Evolutionary conservation across 2,329 filamentous ascomycete species (phyloP).

Genomic region (Neopestalotiopsis sp.): DNA sequence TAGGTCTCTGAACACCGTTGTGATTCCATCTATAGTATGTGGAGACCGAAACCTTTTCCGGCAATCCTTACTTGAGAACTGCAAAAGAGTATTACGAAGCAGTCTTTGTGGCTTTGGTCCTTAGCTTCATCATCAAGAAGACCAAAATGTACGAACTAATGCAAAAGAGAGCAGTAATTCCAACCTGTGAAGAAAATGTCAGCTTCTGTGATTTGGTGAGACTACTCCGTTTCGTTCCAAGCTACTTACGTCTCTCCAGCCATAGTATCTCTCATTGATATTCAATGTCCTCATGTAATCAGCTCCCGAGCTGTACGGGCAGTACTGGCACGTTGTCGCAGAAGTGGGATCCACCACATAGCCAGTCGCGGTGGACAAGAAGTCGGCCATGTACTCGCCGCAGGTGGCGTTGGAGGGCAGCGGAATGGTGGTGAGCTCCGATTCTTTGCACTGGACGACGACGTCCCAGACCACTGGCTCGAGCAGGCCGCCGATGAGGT

Average conservation of each 20-base stretch:
- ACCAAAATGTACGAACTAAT: slow-evolving; percentile 48
- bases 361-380: neutral
- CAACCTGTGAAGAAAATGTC: slow-evolving; percentile 15
- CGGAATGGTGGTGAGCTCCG: slow-evolving; percentile 69
- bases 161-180: slow-evolving; percentile 49
- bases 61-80: too few relatives aligned
- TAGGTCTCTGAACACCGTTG: too few relatives aligned
- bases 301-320: slow-evolving; percentile 25
- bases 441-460: slow-evolving; percentile 55
- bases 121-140: slow-evolving; percentile 53
- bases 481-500: slow-evolving; percentile 71
- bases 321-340: slow-evolving; percentile 21
- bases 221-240: neutral
- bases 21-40: too few relatives aligned
- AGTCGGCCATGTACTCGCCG: slow-evolving; percentile 54
- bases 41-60: too few relatives aligned
- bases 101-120: slow-evolving; percentile 53
- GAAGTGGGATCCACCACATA: slow-evolving; percentile 19
- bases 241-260: slow-evolving; percentile 26
- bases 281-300: slow-evolving; percentile 27
- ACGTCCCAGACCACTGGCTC: slow-evolving; percentile 68
- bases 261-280: slow-evolving; percentile 25
- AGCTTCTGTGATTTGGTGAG: neutral
- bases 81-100: neutral
- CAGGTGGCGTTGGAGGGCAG: slow-evolving; percentile 62